phyloP scores from a whole-genome alignment of 2,329 filamentous ascomycete genomes.

The Talaromyces sp. region DNA sequence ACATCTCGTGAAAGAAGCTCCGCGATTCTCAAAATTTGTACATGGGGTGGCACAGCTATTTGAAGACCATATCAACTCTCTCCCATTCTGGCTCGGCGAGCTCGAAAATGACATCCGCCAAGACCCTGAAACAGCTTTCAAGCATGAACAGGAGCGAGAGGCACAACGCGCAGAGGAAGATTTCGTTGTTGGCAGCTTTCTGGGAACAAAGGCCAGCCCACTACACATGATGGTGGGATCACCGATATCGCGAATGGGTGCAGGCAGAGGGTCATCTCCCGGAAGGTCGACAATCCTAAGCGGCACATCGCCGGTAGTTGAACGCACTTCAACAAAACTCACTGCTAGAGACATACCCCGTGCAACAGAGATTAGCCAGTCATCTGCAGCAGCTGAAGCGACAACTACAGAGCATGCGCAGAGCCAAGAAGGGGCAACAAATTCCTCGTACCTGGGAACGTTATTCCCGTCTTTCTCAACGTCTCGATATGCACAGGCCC shows the following conservation, averaged over 20 bases:
- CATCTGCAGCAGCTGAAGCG: not conserved
- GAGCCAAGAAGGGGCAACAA: not conserved
- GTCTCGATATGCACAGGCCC: conserved; percentile 65
- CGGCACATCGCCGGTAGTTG: conserved; percentile 6
- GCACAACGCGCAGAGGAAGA: conserved; percentile 81
- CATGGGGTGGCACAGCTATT: conserved; percentile 90
- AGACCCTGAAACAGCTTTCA: conserved; percentile 85
- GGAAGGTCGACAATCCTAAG: conserved; percentile 1
- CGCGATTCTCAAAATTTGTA: conserved; percentile 94
- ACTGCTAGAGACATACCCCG: conserved; percentile 14
- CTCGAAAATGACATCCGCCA: conserved; percentile 91
- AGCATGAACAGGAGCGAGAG: conserved; percentile 82
- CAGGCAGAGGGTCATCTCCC: conserved; percentile 27
- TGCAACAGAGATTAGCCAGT: not conserved
- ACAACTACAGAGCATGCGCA: conserved; percentile 1
- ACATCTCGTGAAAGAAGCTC: conserved; percentile 84
- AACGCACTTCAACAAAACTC: conserved; percentile 6
- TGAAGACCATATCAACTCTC: conserved; percentile 91
- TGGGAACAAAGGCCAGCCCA: conserved; percentile 54
- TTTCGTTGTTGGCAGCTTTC: conserved; percentile 81
- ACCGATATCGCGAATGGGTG: conserved; percentile 25
- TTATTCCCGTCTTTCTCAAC: conserved; percentile 81
- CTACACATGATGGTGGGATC: conserved; percentile 33
- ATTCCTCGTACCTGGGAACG: conserved; percentile 14
- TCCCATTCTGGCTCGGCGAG: conserved; percentile 93